Percentiles rank a stretch among this genome's conserved stretches.
Evolutionary conservation across 2,329 filamentous ascomycete genomes (phyloP).

Genomic region (Sporothrix luriei): DNA sequence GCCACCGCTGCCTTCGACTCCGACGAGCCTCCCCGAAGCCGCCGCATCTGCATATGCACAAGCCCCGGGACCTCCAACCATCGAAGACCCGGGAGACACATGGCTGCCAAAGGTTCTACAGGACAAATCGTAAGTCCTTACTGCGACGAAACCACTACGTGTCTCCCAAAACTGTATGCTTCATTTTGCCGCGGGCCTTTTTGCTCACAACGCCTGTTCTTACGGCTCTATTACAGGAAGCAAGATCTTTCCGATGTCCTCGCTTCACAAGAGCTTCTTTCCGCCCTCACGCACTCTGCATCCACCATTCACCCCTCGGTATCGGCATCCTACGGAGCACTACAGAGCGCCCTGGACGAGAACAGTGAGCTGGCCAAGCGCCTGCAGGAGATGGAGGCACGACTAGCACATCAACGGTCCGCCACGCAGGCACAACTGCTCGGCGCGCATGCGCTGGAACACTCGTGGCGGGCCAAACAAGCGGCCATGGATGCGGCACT

Average conservation of each 20-base stretch:
- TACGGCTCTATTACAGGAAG: slow-evolving; percentile 57
- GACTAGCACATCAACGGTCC: slow-evolving; percentile 63
- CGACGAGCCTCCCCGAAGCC: slow-evolving; percentile 38
- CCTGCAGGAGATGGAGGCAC: slow-evolving; percentile 62
- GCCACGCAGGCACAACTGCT: slow-evolving; percentile 79
- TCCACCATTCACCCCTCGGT: slow-evolving; percentile 73
- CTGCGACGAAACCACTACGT: neutral
- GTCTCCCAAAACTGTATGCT: no score
- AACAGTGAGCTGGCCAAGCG: slow-evolving; percentile 72
- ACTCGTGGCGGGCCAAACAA: slow-evolving; percentile 90
- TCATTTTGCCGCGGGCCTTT: neutral
- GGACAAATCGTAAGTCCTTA: slow-evolving; percentile 72
- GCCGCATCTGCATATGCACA: slow-evolving; percentile 39
- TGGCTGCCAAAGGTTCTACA: slow-evolving; percentile 79
- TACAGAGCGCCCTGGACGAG: slow-evolving; percentile 66
- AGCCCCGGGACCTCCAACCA: slow-evolving; percentile 43
- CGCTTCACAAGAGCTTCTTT: slow-evolving; percentile 65
- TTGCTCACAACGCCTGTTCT: neutral
- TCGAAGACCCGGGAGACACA: slow-evolving; percentile 64
- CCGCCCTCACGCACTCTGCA: slow-evolving; percentile 70
- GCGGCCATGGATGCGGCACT: slow-evolving; percentile 84
- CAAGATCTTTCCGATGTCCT: slow-evolving; percentile 75
- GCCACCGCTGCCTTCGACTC: slow-evolving; percentile 41
- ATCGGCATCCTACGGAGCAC: slow-evolving; percentile 62
- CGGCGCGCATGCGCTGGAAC: slow-evolving; percentile 80